Base-by-base conservation (phyloP, 805 yeast species). In the Danielozyma ontarioensis region DNA sequence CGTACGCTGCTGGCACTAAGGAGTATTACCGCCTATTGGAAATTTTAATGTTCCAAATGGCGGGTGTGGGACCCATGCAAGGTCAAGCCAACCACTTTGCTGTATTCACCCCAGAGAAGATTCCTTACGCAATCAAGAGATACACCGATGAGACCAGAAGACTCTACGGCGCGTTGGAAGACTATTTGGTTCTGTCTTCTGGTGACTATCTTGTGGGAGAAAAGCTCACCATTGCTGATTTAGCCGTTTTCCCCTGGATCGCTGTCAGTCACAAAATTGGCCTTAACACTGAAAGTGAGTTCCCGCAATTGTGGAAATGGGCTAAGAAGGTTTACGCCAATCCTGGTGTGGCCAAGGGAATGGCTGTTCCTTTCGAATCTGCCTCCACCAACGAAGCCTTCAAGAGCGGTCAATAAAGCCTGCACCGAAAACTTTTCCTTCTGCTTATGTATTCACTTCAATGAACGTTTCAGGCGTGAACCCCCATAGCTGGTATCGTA, bases 151-250 rank as follows among this genome's bases (percentile, higher is more conserved):
- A 80, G 44, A 66, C 78, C 6, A 56, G 62, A 17, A 60, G 85
- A 45, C 61, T 78, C 28, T 69, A 66, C 41, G 69, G 74, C 6
- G 83, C 79, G 21, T 53, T 68, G 39, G 80, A 79, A 42, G 62
- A 56, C 25, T 68, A 72, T 49, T 58, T 79, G 45, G 52, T 55
- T 27, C 57, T 59, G 21, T 53, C 55, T 18, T 81, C 80, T 2
- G 51, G 54, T 4, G 36, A 32, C 13, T 82, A 58, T 56, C 57
- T 80, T 17, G 84, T 77, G 32, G 83, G 84, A 28, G 73, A 73
- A 40, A 74, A 71, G 32, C 46, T 78, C 31, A 62, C 78, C 11
- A 67, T 76, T 42, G 83, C 83, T 4, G 90, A 82, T 52, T 53
- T 77, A 28, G 63, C 66, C 8, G 51, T 65, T 4, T 64, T 55